Evolutionary conservation across 208 protist genomes (phyloP), one percentile per base, ranked within the genome.

Genomic region (Wallacemonas sp.): DNA sequence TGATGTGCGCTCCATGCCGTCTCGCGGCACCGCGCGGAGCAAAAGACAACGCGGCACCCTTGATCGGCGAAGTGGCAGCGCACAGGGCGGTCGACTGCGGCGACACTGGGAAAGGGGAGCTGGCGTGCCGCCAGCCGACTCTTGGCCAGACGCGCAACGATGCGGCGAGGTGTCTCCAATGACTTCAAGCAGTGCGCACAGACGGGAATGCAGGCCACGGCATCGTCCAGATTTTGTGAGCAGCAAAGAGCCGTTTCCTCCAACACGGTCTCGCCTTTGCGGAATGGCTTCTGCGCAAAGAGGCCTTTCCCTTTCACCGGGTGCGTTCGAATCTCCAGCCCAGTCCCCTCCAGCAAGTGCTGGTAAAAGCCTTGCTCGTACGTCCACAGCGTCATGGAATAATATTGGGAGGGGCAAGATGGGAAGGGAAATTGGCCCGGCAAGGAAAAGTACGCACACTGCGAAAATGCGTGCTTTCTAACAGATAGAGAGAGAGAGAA

Each of bases 201-300:
- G 16, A 84, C 81, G 17, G 60, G 69, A 57, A 90, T 67, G 17
- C 44, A 56, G 12, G 27, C 46, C 9, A 74, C 56, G 21, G 58
- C 61, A 62, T 91, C 81, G 66, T 85, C 89, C 71, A 92, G 71
- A 56, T 87, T 90, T 47, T 95, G 88, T 29, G 83, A 80, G 69
- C 83, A 90, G 56, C 77, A 83, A 12, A 88, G 66, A n/a, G 83
- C 84, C 19, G 62, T 83, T 70, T 95, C 88, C 65, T 82, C 67
- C 39, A 85, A 76, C 12, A 91, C 80, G 48, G 81, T 65, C 21
- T 76, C 80, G 32, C 70, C 72, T 23, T 72, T 61, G 11, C 19
- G 46, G 41, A 91, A 76, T 56, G 47, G 54, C 4, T 43, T 52
- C 2, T 38, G 55, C 2, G 81, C 56, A 32, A 87, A 83, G 30